Evolutionary conservation across 768 basidiomycete genomes (phyloP).

Genomic region (Cystofilobasidium ferigula): DNA sequence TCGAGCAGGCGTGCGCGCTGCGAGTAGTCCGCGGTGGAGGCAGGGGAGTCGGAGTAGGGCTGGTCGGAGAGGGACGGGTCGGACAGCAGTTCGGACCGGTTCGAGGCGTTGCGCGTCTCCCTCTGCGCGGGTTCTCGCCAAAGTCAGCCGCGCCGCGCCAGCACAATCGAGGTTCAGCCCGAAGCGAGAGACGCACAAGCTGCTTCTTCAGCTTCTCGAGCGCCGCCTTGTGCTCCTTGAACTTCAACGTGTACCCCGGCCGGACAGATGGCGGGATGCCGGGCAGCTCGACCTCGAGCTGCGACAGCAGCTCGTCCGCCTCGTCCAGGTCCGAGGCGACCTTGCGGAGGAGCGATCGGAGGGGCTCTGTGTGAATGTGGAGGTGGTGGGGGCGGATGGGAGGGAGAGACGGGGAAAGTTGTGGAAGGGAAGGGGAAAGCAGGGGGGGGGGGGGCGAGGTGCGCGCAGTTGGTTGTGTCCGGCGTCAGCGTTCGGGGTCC

Average conservation of each 20-base stretch:
- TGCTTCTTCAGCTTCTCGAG: conserved; percentile 68
- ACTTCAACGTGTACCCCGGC: conserved; percentile 60
- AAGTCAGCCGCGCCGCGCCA: too few species aligned
- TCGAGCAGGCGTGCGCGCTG: conserved; percentile 70
- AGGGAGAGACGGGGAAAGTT: neutral
- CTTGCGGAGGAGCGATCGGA: conserved; percentile 64
- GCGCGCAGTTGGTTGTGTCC: too few species aligned
- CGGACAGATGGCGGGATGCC: conserved; percentile 80
- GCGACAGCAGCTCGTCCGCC: conserved; percentile 94
- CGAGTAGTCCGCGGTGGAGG: conserved; percentile 42
- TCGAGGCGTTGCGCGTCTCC: conserved; percentile 58
- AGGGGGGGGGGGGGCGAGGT: too few species aligned
- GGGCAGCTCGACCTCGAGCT: conserved; percentile 98
- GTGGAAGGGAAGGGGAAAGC: neutral
- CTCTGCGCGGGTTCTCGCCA: conserved; percentile 35
- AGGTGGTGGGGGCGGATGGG: neutral
- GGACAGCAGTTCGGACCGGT: conserved; percentile 67
- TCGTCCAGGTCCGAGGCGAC: conserved; percentile 95
- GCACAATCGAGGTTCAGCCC: too few species aligned
- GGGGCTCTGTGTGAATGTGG: conserved; percentile 51
- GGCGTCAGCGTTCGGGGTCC: too few species aligned
- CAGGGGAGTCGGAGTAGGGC: conserved; percentile 48
- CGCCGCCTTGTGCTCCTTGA: conserved; percentile 62
- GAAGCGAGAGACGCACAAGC: conserved; percentile 36
- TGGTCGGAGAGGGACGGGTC: conserved; percentile 51